A percentile compares a stretch with the other conserved stretches of the same genome.
phyloP scores from a whole-genome alignment of 768 basidiomycete species.

The Calocera viscosa region DNA sequence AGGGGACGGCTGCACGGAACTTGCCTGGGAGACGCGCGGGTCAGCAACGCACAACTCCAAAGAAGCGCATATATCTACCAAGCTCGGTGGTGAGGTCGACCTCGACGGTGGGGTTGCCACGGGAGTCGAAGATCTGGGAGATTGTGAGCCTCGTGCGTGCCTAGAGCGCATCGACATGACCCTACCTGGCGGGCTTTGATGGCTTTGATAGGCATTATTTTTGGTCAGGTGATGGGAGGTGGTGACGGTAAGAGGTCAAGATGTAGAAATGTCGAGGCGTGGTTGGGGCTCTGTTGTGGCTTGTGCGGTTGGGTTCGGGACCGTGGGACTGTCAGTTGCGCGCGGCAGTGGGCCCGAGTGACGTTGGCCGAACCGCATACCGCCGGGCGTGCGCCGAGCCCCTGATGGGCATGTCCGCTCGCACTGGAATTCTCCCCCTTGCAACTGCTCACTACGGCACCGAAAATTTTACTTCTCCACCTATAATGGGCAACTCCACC shows the following conservation, averaged over 20 bases:
- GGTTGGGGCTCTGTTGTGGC: background rate
- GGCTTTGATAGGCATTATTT: background rate
- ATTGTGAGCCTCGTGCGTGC: background rate
- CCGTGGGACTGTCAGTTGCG: background rate
- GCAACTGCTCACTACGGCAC: too few relatives aligned
- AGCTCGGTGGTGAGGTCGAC: constrained; percentile 80
- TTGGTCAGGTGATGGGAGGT: background rate
- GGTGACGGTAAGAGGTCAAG: background rate
- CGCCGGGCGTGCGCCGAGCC: background rate
- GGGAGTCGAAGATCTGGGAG: constrained; percentile 92
- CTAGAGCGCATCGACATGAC: background rate
- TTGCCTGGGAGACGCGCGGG: constrained; percentile 43
- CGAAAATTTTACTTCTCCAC: constrained; percentile 1
- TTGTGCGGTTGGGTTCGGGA: background rate
- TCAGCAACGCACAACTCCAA: background rate
- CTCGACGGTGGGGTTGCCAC: constrained; percentile 95
- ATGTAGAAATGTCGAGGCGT: background rate
- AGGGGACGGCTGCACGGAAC: constrained; percentile 90
- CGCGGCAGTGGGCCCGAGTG: background rate
- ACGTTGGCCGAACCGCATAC: background rate
- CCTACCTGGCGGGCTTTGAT: constrained; percentile 6
- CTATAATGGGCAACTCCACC: background rate
- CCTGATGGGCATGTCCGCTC: background rate
- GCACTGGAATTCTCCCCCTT: too few relatives aligned
- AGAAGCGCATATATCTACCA: constrained; percentile 38